phyloP scores from a whole-genome alignment of 345 rosid genomes.

The Pugionium dolabratum region DNA sequence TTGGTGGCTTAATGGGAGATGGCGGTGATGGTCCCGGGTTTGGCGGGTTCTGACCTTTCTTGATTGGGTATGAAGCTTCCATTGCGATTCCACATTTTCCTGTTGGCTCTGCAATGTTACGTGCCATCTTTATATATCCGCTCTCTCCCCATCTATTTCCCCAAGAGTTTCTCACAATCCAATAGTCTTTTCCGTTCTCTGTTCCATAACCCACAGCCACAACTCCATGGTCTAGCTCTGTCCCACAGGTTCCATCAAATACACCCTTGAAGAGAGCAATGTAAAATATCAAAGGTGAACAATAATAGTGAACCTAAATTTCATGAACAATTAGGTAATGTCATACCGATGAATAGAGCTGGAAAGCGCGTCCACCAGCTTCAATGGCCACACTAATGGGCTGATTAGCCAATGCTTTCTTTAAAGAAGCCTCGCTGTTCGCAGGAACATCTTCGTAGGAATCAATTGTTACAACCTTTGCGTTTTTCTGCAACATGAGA shows the following conservation, averaged over 20 bases:
- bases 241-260: slow-evolving; percentile 72
- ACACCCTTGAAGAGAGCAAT: slow-evolving; percentile 51
- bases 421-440: slow-evolving; percentile 60
- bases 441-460: slow-evolving; percentile 73
- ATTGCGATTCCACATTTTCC: slow-evolving; percentile 92
- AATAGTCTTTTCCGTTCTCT: slow-evolving; percentile 68
- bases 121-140: slow-evolving; percentile 75
- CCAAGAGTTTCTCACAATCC: slow-evolving; percentile 89
- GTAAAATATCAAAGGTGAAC: no score
- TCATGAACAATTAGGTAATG: not conserved
- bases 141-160: slow-evolving; percentile 79
- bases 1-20: slow-evolving; percentile 73
- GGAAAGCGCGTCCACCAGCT: slow-evolving; percentile 82
- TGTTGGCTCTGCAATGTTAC: slow-evolving; percentile 47
- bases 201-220: slow-evolving; percentile 85
- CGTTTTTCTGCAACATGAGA: slow-evolving; percentile 62
- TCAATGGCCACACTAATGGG: slow-evolving; percentile 87
- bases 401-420: slow-evolving; percentile 78
- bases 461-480: slow-evolving; percentile 74
- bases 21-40: slow-evolving; percentile 97
- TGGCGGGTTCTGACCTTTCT: slow-evolving; percentile 82
- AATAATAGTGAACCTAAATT: not conserved
- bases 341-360: slow-evolving; percentile 55
- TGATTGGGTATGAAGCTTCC: slow-evolving; percentile 83
- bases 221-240: slow-evolving; percentile 85